A percentile compares a stretch with the other conserved stretches of the same genome.
Conservation (phyloP, 2,329 filamentous ascomycete genomes). For the Colletotrichum sublineola region DNA sequence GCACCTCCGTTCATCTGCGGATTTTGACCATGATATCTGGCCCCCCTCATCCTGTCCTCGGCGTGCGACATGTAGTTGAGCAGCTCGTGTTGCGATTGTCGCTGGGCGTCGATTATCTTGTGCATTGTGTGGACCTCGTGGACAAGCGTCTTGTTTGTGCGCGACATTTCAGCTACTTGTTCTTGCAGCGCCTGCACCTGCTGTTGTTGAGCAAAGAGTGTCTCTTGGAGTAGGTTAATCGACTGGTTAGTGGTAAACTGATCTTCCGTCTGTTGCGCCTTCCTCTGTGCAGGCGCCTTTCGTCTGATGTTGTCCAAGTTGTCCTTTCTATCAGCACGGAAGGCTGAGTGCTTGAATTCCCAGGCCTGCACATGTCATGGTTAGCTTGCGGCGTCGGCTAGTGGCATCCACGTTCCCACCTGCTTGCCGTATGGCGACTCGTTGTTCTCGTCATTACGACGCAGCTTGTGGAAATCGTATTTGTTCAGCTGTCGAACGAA, state of each 20-base stretch:
- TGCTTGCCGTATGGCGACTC: slow-evolving; percentile 85
- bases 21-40: slow-evolving; percentile 54
- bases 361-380: slow-evolving; percentile 70
- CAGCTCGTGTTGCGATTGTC: slow-evolving; percentile 70
- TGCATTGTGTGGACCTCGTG: slow-evolving; percentile 73
- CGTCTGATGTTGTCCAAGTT: slow-evolving; percentile 95
- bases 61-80: slow-evolving; percentile 67
- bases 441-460: slow-evolving; percentile 88
- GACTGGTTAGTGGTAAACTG: slow-evolving; percentile 86
- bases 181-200: slow-evolving; percentile 91
- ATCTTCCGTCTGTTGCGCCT: slow-evolving; percentile 75
- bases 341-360: slow-evolving; percentile 98
- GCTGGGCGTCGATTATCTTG: slow-evolving; percentile 70
- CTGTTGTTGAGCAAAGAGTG: slow-evolving; percentile 89
- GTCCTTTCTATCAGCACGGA: slow-evolving; percentile 95
- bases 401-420: slow-evolving; percentile 61
- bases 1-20: slow-evolving; percentile 55
- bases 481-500: slow-evolving; percentile 97
- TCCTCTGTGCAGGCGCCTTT: slow-evolving; percentile 93
- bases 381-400: slow-evolving; percentile 17
- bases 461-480: slow-evolving; percentile 98
- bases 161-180: slow-evolving; percentile 81
- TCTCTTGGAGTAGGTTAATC: slow-evolving; percentile 88
- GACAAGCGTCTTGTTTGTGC: slow-evolving; percentile 72
- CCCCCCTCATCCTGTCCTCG: slow-evolving; percentile 60